These are phyloP conservation scores for Starmerella tilneyi DNA, from an alignment of 805 yeast genomes.

Conservation along the genomic window DNA sequence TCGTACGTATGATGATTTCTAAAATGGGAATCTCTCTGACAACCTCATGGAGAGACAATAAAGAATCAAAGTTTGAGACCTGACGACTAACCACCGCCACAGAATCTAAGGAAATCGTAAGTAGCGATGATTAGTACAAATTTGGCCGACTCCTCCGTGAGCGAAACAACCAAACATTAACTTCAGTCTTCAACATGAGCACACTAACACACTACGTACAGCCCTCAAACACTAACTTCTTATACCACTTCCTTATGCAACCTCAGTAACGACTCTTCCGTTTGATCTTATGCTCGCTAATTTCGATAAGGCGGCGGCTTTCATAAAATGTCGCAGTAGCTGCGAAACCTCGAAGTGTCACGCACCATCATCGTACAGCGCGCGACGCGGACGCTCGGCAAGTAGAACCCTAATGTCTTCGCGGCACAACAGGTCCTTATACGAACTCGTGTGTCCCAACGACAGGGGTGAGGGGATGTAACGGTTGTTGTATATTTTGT, in stretches of 20 bases:
- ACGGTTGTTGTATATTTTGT: no score
- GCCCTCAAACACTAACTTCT: background rate
- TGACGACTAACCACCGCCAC: slow-evolving; percentile 19
- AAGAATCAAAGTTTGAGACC: slow-evolving; percentile 21
- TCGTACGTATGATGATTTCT: slow-evolving; percentile 23
- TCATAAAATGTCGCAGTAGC: background rate
- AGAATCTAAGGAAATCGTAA: slow-evolving; percentile 13
- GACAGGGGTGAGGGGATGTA: background rate
- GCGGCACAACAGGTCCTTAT: background rate
- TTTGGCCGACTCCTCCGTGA: slow-evolving; percentile 30
- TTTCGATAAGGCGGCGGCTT: no score
- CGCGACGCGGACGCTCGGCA: background rate
- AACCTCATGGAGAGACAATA: slow-evolving; percentile 27
- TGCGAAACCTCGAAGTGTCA: no score
- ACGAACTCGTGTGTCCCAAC: slow-evolving; percentile 6
- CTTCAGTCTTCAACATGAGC: slow-evolving; percentile 34
- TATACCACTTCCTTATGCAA: no score
- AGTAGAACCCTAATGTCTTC: slow-evolving; percentile 2
- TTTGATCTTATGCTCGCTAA: no score
- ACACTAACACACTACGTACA: slow-evolving; percentile 16
- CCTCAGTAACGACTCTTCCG: no score
- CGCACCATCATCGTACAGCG: slow-evolving; percentile 6
- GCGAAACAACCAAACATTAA: slow-evolving; percentile 24
- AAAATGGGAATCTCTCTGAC: slow-evolving; percentile 34
- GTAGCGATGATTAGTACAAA: slow-evolving; percentile 28